Conservation (phyloP, 2,329 filamentous ascomycete species). For the Cladosporium phlei region DNA sequence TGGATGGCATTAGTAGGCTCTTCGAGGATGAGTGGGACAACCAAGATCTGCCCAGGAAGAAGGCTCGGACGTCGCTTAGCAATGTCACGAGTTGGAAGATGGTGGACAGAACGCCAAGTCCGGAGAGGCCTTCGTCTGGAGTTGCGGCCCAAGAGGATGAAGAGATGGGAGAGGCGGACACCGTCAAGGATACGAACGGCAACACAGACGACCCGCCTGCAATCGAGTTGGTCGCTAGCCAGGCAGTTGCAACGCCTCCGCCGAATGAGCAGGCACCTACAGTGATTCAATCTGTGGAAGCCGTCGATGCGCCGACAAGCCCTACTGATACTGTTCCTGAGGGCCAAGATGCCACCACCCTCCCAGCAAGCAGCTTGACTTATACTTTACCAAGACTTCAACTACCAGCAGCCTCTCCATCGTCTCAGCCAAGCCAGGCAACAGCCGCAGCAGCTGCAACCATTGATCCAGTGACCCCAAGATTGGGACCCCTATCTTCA, state of each 20-base stretch:
- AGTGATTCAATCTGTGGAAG: background rate
- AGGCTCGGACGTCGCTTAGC: slow-evolving; percentile 64
- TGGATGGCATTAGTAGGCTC: slow-evolving; percentile 63
- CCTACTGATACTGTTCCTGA: background rate
- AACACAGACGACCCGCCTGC: background rate
- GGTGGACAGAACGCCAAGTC: slow-evolving; percentile 65
- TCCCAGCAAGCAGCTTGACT: background rate
- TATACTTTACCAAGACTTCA: background rate
- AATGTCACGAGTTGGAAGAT: slow-evolving; percentile 70
- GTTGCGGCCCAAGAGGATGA: slow-evolving; percentile 10
- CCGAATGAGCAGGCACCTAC: background rate
- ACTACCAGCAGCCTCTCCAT: background rate
- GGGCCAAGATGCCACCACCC: background rate
- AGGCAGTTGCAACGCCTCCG: background rate
- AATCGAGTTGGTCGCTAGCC: background rate
- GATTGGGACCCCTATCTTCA: background rate
- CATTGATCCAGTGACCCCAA: background rate
- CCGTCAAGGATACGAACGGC: background rate
- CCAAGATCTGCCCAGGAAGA: slow-evolving; percentile 59
- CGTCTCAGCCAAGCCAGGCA: background rate
- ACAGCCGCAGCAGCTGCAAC: background rate
- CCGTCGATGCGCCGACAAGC: background rate
- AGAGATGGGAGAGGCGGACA: slow-evolving; percentile 1
- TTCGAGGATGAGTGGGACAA: slow-evolving; percentile 60
- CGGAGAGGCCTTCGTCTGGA: slow-evolving; percentile 48